phyloP scores from a whole-genome alignment of 2,329 filamentous ascomycete species.

The Ophiostoma ulmi region DNA sequence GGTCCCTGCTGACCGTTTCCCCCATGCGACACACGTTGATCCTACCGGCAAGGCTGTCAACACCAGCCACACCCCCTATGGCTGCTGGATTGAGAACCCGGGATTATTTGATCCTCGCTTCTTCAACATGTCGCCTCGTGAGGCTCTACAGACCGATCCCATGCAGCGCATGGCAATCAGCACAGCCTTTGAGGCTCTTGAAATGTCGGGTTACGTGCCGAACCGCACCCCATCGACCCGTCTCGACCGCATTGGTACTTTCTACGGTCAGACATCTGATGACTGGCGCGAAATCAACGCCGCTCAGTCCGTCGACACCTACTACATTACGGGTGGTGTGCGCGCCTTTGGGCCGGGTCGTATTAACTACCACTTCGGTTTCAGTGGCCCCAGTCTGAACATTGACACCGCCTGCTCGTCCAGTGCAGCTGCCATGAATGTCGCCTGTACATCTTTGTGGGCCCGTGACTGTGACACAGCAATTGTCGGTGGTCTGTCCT shows the following conservation, averaged over 20 bases:
- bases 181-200: conserved; percentile 75
- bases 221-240: conserved; percentile 68
- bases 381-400: conserved; percentile 65
- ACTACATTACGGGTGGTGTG: conserved; percentile 44
- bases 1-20: conserved; percentile 66
- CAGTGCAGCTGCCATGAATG: conserved; percentile 64
- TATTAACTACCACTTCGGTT: conserved; percentile 74
- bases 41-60: conserved; percentile 68
- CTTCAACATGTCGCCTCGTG: conserved; percentile 80
- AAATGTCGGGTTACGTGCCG: conserved; percentile 73
- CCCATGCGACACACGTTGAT: conserved; percentile 65
- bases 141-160: conserved; percentile 70
- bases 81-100: conserved; percentile 69
- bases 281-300: conserved; percentile 74
- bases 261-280: conserved; percentile 70
- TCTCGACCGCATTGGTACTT: conserved; percentile 59
- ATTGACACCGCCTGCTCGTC: conserved; percentile 77
- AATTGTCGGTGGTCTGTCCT: conserved; percentile 70
- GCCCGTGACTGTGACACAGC: conserved; percentile 75
- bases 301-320: conserved; percentile 62
- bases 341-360: conserved; percentile 48
- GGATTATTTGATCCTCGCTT: conserved; percentile 76
- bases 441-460: conserved; percentile 68
- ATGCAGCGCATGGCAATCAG: conserved; percentile 72
- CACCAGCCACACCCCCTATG: conserved; percentile 70